Evolutionary conservation across 2,329 filamentous ascomycete species (phyloP).

Genomic region (Microsporum audouinii): DNA sequence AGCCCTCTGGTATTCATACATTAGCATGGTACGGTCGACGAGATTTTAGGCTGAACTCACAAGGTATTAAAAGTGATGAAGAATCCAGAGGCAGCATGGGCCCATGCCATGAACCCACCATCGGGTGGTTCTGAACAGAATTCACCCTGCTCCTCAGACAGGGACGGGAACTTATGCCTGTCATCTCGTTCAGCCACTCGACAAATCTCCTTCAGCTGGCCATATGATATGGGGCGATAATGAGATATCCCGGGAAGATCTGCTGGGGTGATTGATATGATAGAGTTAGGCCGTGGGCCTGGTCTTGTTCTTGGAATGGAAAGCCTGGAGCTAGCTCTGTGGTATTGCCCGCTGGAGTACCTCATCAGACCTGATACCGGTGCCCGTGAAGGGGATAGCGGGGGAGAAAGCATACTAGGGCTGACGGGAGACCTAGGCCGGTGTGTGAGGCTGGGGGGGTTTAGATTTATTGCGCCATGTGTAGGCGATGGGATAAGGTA

Average conservation of each 20-base stretch:
- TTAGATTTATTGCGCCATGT: neutral
- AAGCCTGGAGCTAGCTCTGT: neutral
- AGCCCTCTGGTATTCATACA: slow-evolving; percentile 17
- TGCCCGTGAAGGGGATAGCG: neutral
- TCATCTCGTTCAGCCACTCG: slow-evolving; percentile 2
- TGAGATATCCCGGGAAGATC: slow-evolving; percentile 6
- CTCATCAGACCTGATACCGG: neutral
- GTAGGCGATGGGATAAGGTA: neutral
- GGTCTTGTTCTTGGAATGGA: neutral
- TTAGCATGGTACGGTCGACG: neutral
- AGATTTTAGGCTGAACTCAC: slow-evolving; percentile 14
- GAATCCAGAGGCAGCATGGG: slow-evolving; percentile 21
- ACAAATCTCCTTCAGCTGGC: slow-evolving; percentile 10
- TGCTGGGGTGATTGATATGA: slow-evolving; percentile 9
- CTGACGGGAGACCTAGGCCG: neutral
- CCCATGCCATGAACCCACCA: slow-evolving; percentile 25
- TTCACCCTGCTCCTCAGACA: slow-evolving; percentile 2
- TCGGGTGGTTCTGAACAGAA: slow-evolving; percentile 18
- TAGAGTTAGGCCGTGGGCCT: neutral
- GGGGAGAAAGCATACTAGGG: neutral
- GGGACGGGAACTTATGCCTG: neutral
- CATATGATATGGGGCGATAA: slow-evolving; percentile 8
- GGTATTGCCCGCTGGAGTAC: neutral
- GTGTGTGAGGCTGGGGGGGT: neutral
- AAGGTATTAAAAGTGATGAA: slow-evolving; percentile 24